phyloP scores from a whole-genome alignment of 2,329 filamentous ascomycete species.

The Ophidiomyces ophidiicola region DNA sequence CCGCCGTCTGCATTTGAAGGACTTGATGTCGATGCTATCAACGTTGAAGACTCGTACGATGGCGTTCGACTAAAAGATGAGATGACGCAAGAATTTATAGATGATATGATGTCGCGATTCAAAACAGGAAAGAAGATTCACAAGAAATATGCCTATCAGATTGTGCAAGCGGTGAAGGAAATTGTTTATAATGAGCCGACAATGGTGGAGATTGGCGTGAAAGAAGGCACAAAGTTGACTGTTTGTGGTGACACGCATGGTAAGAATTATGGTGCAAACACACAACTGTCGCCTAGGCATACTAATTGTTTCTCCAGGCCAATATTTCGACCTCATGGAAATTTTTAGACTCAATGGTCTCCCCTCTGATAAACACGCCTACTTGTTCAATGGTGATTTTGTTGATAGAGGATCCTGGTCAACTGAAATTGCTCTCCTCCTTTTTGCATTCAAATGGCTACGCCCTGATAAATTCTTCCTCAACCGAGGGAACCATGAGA shows the following conservation, averaged over 20 bases:
- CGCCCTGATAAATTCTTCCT: constrained; percentile 80
- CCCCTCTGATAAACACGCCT: constrained; percentile 75
- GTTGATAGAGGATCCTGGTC: constrained; percentile 97
- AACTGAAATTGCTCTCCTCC: constrained; percentile 81
- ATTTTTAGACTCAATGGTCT: constrained; percentile 85
- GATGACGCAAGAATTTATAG: constrained; percentile 95
- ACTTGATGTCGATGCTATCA: constrained; percentile 74
- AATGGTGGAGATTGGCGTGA: constrained; percentile 86
- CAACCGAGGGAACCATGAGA: constrained; percentile 97
- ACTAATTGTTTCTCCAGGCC: constrained; percentile 44
- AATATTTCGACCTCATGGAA: constrained; percentile 95
- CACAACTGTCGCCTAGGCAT: neutral
- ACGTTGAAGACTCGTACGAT: constrained; percentile 73
- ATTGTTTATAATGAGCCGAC: constrained; percentile 86
- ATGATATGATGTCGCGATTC: constrained; percentile 94
- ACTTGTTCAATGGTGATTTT: constrained; percentile 97
- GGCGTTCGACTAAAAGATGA: constrained; percentile 60
- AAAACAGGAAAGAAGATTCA: constrained; percentile 92
- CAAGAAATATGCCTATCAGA: constrained; percentile 95
- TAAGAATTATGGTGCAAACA: constrained; percentile 30
- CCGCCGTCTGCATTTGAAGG: constrained; percentile 86
- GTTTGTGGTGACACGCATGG: constrained; percentile 97
- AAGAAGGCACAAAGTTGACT: constrained; percentile 65
- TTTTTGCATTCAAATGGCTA: constrained; percentile 96
- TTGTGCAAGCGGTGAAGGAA: constrained; percentile 78